Evolutionary conservation across 2,329 filamentous ascomycete genomes (phyloP).

Genomic region (Bimuria novae-zelandiae): DNA sequence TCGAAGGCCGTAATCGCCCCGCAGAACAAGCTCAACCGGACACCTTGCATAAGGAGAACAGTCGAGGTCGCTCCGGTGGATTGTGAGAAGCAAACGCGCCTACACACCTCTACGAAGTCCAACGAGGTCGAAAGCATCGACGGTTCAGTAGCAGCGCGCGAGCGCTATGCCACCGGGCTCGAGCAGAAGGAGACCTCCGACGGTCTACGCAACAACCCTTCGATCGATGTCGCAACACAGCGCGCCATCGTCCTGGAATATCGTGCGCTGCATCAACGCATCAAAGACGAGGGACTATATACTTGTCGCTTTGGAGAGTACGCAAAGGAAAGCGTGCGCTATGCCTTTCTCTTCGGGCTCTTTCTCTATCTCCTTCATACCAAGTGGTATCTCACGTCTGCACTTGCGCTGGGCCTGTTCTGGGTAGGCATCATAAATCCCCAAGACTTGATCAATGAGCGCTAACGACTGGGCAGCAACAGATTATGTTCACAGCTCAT

Average conservation of each 20-base stretch:
- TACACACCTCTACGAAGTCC: neutral
- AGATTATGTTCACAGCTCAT: constrained; percentile 71
- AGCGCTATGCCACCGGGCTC: constrained; percentile 38
- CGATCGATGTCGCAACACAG: constrained; percentile 60
- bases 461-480: constrained; percentile 53
- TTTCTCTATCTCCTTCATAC: constrained; percentile 55
- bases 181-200: constrained; percentile 46
- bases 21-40: constrained; percentile 31
- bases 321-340: constrained; percentile 62
- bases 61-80: constrained; percentile 16
- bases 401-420: constrained; percentile 64
- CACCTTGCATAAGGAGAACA: constrained; percentile 23
- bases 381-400: constrained; percentile 63
- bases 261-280: constrained; percentile 58
- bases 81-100: constrained; percentile 29
- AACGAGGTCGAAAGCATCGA: constrained; percentile 9
- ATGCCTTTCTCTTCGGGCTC: constrained; percentile 54
- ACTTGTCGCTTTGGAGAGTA: constrained; percentile 64
- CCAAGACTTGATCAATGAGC: neutral
- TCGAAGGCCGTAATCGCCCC: constrained; percentile 31
- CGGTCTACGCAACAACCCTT: constrained; percentile 50
- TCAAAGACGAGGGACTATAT: constrained; percentile 63
- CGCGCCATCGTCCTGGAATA: constrained; percentile 61
- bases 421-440: constrained; percentile 53
- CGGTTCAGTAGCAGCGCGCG: constrained; percentile 27